Conservation (phyloP, 257 asterid species). For the Galeopsis tetrahit region DNA sequence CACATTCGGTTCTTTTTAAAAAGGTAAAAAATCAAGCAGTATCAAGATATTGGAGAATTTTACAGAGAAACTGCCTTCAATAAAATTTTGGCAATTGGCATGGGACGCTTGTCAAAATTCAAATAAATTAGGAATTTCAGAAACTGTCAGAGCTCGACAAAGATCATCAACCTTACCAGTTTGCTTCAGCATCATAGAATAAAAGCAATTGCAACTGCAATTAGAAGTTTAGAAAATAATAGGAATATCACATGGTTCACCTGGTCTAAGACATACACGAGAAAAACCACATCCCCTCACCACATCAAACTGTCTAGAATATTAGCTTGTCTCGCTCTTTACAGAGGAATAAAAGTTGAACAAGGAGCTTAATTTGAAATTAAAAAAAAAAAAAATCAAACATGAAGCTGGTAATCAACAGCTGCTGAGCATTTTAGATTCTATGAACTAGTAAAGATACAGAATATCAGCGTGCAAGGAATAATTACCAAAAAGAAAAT, state of each 20-base stretch:
- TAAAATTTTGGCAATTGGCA: constrained; percentile 1
- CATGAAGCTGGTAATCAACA: too few relatives aligned
- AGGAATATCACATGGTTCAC: background rate
- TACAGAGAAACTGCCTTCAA: constrained; percentile 9
- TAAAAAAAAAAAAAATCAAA: background rate
- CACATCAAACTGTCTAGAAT: background rate
- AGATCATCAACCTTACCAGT: constrained; percentile 20
- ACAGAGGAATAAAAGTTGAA: background rate
- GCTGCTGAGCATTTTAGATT: background rate
- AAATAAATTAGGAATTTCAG: constrained; percentile 8
- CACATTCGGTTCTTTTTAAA: constrained; percentile 7
- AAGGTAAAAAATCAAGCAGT: constrained; percentile 26
- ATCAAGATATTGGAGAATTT: constrained; percentile 10
- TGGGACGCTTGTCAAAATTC: background rate
- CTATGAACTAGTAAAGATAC: constrained; percentile 2
- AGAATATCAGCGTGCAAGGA: background rate
- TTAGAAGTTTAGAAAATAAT: constrained; percentile 13
- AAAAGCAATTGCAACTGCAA: constrained; percentile 11
- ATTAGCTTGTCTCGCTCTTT: background rate
- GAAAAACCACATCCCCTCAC: background rate
- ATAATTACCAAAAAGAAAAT: background rate
- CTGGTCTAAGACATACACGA: background rate
- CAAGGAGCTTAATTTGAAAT: background rate
- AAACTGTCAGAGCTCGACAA: constrained; percentile 7
- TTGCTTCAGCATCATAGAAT: background rate